These are phyloP conservation scores for Fraxinus latifolia DNA, from an alignment of 305 asterid genomes.

Conservation along the genomic window DNA sequence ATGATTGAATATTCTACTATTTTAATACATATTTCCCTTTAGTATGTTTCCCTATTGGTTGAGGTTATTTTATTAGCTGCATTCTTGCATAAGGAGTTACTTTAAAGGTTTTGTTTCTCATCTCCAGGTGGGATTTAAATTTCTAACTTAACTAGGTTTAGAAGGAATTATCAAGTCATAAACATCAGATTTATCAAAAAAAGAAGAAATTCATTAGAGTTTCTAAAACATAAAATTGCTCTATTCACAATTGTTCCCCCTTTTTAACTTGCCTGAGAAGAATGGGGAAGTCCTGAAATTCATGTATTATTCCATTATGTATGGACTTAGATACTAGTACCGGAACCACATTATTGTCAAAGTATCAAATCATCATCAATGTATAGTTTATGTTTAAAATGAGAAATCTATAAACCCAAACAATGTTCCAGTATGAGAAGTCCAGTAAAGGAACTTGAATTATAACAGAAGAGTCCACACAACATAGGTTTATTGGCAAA, in stretches of 20 bases:
- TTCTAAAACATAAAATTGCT: background rate
- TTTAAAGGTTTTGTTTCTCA: slow-evolving; percentile 1
- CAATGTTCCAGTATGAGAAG: background rate
- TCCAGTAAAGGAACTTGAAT: background rate
- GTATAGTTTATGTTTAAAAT: background rate
- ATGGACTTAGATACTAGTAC: background rate
- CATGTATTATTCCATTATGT: slow-evolving; percentile 16
- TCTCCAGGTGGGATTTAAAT: background rate
- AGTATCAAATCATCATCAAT: background rate
- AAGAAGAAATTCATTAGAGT: background rate
- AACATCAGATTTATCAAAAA: background rate
- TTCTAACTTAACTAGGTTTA: background rate
- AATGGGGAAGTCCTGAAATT: background rate
- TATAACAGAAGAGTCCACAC: background rate
- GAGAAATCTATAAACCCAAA: background rate
- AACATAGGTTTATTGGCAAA: background rate
- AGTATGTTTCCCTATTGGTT: background rate
- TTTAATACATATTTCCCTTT: background rate
- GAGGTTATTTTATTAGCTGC: background rate
- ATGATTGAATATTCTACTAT: background rate
- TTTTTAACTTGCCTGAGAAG: background rate
- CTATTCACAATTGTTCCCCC: background rate
- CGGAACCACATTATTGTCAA: background rate
- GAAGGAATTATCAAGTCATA: background rate
- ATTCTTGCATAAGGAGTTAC: slow-evolving; percentile 15